phyloP scores from a whole-genome alignment of 2,329 filamentous ascomycete genomes.

The Verticillium longisporum region DNA sequence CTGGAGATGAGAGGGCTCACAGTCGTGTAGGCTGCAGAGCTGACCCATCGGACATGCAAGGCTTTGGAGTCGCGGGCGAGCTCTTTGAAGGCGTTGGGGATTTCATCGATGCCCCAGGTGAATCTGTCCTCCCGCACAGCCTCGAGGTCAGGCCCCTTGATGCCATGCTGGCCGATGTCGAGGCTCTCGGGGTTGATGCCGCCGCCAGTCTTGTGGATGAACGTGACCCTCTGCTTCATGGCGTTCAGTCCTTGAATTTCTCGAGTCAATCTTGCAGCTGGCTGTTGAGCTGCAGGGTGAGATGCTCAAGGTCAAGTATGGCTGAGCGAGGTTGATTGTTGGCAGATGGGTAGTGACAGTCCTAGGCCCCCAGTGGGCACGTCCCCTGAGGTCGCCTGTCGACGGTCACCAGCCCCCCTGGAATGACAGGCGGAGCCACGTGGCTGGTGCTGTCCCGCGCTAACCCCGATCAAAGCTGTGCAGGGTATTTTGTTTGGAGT shows the following conservation, averaged over 20 bases:
- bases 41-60: constrained; percentile 76
- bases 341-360: background rate
- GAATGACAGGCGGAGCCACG: background rate
- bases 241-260: too few relatives aligned
- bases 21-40: constrained; percentile 46
- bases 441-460: background rate
- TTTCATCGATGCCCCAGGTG: constrained; percentile 66
- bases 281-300: background rate
- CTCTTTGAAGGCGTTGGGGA: constrained; percentile 59
- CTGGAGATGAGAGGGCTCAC: constrained; percentile 68
- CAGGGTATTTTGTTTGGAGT: constrained; percentile 2
- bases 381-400: background rate
- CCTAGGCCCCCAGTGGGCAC: background rate
- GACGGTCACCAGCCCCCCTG: background rate
- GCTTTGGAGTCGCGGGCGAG: constrained; percentile 60
- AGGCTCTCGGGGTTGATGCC: constrained; percentile 59
- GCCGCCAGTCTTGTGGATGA: constrained; percentile 59
- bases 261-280: background rate
- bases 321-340: background rate
- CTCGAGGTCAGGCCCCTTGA: constrained; percentile 51
- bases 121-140: constrained; percentile 74
- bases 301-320: background rate
- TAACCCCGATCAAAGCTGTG: background rate
- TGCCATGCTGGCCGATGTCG: constrained; percentile 43
- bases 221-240: constrained; percentile 78